Percentiles rank a stretch among this genome's conserved stretches.
phyloP scores from a whole-genome alignment of 1,284 basidiomycete genomes.

The Ustilago vetiveriae region DNA sequence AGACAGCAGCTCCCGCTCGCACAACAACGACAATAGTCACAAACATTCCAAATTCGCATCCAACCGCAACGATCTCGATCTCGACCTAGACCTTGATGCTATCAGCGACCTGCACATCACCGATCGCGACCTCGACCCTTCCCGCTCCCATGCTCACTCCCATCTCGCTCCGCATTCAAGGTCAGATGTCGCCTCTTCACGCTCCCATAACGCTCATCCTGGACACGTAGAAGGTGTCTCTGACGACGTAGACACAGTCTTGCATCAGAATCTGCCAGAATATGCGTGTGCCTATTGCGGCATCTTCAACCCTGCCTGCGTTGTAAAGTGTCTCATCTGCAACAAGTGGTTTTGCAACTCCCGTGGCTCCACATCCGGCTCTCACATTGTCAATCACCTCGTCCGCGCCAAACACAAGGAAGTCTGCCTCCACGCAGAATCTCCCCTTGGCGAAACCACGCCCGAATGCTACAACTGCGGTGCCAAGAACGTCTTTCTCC shows the following conservation, averaged over 20 bases:
- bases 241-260: slow-evolving; percentile 18
- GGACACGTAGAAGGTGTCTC: slow-evolving; percentile 5
- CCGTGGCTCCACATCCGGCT: slow-evolving; percentile 93
- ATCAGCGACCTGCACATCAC: slow-evolving; percentile 53
- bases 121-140: slow-evolving; percentile 36
- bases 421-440: slow-evolving; percentile 93
- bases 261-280: slow-evolving; percentile 37
- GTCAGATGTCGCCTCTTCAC: not conserved
- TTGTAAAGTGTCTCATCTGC: slow-evolving; percentile 95
- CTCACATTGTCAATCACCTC: slow-evolving; percentile 96
- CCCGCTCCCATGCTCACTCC: slow-evolving; percentile 11
- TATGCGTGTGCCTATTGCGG: slow-evolving; percentile 78
- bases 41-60: slow-evolving; percentile 16
- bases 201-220: not conserved
- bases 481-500: slow-evolving; percentile 99
- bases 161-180: slow-evolving; percentile 3
- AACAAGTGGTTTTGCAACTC: slow-evolving; percentile 98
- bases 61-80: slow-evolving; percentile 33
- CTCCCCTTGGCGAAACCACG: slow-evolving; percentile 92
- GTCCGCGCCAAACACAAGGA: slow-evolving; percentile 99
- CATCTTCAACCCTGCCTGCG: slow-evolving; percentile 96
- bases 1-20: slow-evolving; percentile 8
- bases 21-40: slow-evolving; percentile 9
- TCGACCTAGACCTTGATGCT: slow-evolving; percentile 56
- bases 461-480: slow-evolving; percentile 98